phyloP scores from a whole-genome alignment of 2,329 filamentous ascomycete genomes.

The Sporothrix euskadiensis region DNA sequence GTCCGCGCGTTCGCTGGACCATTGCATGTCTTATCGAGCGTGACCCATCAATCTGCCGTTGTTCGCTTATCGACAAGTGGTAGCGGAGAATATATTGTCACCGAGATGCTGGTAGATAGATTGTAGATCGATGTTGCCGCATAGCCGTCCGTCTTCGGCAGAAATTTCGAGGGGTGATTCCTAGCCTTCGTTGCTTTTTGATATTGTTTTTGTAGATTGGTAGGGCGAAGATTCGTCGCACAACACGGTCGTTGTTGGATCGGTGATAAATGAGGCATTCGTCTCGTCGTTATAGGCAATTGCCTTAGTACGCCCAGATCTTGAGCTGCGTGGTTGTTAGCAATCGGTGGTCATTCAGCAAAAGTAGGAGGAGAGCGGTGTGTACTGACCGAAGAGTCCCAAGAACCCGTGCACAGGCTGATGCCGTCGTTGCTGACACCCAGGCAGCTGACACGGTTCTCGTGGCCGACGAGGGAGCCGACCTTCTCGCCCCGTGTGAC shows the following conservation, averaged over 20 bases:
- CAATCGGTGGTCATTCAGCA: background rate
- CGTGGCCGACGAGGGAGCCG: conserved; percentile 92
- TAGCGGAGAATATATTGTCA: background rate
- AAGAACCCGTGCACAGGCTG: conserved; percentile 98
- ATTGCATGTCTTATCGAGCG: background rate
- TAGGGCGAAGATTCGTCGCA: background rate
- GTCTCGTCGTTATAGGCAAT: conserved; percentile 27
- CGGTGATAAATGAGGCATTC: conserved; percentile 23
- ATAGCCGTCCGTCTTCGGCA: background rate
- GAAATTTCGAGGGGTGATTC: background rate
- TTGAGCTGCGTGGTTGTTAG: conserved; percentile 64
- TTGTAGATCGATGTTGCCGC: background rate
- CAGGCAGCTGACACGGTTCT: conserved; percentile 97
- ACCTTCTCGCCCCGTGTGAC: conserved; percentile 95
- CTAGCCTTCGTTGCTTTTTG: background rate
- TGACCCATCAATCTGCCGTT: background rate
- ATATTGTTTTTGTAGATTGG: background rate
- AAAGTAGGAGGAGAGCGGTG: background rate
- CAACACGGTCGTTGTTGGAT: conserved; percentile 14
- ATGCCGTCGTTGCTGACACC: conserved; percentile 99
- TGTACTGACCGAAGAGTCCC: conserved; percentile 90
- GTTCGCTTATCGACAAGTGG: background rate
- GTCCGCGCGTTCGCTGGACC: background rate
- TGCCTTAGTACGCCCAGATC: conserved; percentile 75
- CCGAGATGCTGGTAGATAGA: background rate